Conservation (phyloP, 768 basidiomycete genomes). For the Russula lepida region DNA sequence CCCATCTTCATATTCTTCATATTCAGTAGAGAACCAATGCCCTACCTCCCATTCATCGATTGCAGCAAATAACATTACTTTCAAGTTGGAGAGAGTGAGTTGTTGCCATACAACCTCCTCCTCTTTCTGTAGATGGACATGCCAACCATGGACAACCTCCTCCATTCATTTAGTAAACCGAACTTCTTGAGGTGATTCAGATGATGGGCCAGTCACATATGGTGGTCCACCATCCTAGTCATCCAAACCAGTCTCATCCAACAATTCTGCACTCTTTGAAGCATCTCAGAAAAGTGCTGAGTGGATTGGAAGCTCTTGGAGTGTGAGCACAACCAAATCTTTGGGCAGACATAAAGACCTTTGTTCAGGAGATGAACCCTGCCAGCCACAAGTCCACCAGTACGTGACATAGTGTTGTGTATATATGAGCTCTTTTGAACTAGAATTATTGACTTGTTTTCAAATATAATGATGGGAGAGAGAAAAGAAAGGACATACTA, state of each 20-base stretch:
- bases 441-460: no score
- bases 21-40: background rate
- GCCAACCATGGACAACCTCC: background rate
- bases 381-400: background rate
- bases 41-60: background rate
- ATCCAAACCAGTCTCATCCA: background rate
- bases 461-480: no score
- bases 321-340: background rate
- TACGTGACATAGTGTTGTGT: background rate
- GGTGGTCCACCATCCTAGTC: background rate
- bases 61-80: background rate
- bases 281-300: background rate
- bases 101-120: background rate
- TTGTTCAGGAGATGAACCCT: no score
- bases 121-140: background rate
- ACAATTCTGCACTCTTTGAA: background rate
- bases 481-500: no score
- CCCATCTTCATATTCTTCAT: no score
- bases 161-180: background rate
- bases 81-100: background rate
- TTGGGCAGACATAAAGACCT: background rate
- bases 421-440: no score
- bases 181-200: no score
- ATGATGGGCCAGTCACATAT: no score
- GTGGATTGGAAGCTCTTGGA: background rate